Evolutionary conservation across 441 rosid genomes (phyloP).

Genomic region (Theobroma grandiflorum): DNA sequence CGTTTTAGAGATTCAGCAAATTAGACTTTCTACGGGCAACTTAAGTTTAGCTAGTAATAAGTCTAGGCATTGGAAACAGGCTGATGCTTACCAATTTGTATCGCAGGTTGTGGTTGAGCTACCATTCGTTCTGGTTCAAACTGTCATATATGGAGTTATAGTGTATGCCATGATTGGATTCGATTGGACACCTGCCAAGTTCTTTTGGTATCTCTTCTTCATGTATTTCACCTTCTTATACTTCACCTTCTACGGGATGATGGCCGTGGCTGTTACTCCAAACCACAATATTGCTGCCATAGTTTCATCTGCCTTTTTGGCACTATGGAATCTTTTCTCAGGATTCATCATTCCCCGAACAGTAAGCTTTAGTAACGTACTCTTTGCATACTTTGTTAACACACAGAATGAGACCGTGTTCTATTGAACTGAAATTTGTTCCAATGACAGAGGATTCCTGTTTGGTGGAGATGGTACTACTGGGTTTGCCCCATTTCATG

Average conservation of each 20-base stretch:
- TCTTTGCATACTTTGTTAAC: not conserved
- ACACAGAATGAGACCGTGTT: not conserved
- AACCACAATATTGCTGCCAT: conserved; percentile 59
- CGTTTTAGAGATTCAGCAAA: not conserved
- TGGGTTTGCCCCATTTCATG: conserved; percentile 77
- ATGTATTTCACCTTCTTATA: conserved; percentile 63
- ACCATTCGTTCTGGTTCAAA: conserved; percentile 56
- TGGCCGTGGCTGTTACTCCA: conserved; percentile 65
- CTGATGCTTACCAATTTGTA: not conserved
- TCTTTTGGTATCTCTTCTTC: conserved; percentile 62
- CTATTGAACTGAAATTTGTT: not conserved
- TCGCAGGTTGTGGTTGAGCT: conserved; percentile 60
- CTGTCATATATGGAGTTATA: conserved; percentile 53
- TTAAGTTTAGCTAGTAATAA: not conserved
- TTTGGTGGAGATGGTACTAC: conserved; percentile 93
- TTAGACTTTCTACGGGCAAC: not conserved
- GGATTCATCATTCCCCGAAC: conserved; percentile 63
- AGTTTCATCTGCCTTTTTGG: conserved; percentile 44
- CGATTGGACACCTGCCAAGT: conserved; percentile 54
- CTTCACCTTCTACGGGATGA: conserved; percentile 71
- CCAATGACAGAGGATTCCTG: conserved; percentile 71
- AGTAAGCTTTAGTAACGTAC: conserved; percentile 32
- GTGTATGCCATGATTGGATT: conserved; percentile 68
- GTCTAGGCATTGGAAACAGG: not conserved
- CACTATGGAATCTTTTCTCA: conserved; percentile 65